These are phyloP conservation scores for Phaeosphaeriaceae sp. DNA, from an alignment of 2,329 filamentous ascomycete species.

Conservation along the genomic window DNA sequence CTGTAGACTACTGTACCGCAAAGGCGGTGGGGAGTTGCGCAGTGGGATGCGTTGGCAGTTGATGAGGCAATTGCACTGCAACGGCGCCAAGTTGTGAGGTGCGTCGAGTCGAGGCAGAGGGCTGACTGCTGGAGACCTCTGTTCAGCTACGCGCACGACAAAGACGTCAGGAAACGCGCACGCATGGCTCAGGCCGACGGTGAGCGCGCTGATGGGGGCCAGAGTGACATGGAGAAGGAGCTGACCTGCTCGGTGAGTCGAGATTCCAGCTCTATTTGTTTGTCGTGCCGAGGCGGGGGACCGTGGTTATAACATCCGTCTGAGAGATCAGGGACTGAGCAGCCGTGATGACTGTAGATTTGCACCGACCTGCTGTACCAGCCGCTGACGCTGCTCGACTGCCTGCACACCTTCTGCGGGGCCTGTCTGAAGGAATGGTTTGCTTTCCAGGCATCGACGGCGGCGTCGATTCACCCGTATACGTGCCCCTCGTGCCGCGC, in stretches of 20 bases:
- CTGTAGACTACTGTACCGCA: too few species aligned
- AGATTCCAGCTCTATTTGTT: too few species aligned
- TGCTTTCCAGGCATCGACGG: conserved; percentile 72
- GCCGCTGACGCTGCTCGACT: conserved; percentile 89
- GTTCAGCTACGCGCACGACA: conserved; percentile 5
- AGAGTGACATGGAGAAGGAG: conserved; percentile 85
- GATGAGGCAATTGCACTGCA: conserved; percentile 15
- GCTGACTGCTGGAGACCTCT: conserved; percentile 5
- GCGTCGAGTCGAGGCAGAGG: conserved; percentile 19
- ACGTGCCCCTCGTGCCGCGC: conserved; percentile 95
- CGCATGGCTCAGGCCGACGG: conserved; percentile 33
- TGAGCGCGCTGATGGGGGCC: conserved; percentile 50
- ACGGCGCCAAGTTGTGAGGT: conserved; percentile 12
- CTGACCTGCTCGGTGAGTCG: conserved; percentile 87
- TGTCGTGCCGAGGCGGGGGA: too few species aligned
- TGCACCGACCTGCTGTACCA: conserved; percentile 95
- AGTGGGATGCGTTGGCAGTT: conserved; percentile 20
- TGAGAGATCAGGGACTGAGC: too few species aligned
- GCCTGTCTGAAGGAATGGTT: conserved; percentile 98
- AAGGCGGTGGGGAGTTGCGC: not conserved
- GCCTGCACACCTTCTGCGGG: conserved; percentile 94
- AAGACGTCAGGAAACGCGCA: not conserved
- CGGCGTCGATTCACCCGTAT: conserved; percentile 65
- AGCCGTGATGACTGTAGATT: conserved; percentile 66
- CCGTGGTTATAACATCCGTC: too few species aligned